Evolutionary conservation across 139 green algal species (phyloP).

Genomic region (Deuterostichococcus epilithicus): DNA sequence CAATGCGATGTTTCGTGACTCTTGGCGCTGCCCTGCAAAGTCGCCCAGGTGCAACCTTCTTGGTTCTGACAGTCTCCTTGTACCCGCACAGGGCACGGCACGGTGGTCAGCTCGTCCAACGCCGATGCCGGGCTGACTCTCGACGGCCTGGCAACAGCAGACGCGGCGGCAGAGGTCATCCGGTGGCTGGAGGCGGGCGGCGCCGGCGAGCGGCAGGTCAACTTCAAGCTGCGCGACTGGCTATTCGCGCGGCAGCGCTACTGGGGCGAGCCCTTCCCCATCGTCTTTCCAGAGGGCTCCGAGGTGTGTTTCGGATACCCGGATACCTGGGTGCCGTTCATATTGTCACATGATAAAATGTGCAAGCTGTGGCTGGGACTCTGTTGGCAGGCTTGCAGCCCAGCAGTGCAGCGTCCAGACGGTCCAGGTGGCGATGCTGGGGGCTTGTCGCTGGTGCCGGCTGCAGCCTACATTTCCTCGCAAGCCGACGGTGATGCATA

Average conservation of each 20-base stretch:
- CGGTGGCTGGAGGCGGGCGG: background rate
- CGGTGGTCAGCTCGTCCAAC: constrained; percentile 55
- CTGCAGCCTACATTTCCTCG: constrained; percentile 83
- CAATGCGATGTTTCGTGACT: too few relatives aligned
- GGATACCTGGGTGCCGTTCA: background rate
- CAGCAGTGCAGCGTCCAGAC: too few relatives aligned
- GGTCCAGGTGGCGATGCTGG: too few relatives aligned
- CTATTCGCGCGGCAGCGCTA: constrained; percentile 98
- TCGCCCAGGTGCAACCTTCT: too few relatives aligned
- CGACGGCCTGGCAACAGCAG: constrained; percentile 56
- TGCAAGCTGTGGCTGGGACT: background rate
- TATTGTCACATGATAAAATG: background rate
- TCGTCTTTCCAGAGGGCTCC: constrained; percentile 73
- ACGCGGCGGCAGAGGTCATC: constrained; percentile 38
- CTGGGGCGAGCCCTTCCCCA: constrained; percentile 98
- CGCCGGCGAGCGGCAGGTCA: constrained; percentile 52
- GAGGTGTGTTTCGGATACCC: constrained; percentile 24
- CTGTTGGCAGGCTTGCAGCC: too few relatives aligned
- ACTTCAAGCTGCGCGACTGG: constrained; percentile 99
- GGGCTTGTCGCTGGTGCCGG: constrained; percentile 84
- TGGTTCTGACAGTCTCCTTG: too few relatives aligned
- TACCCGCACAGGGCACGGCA: constrained; percentile 31
- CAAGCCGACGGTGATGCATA: constrained; percentile 15
- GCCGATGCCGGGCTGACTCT: constrained; percentile 53
- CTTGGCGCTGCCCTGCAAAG: too few relatives aligned